These are phyloP conservation scores for Neurospora pannonica DNA, from an alignment of 495 filamentous ascomycete species.

Conservation along the genomic window DNA sequence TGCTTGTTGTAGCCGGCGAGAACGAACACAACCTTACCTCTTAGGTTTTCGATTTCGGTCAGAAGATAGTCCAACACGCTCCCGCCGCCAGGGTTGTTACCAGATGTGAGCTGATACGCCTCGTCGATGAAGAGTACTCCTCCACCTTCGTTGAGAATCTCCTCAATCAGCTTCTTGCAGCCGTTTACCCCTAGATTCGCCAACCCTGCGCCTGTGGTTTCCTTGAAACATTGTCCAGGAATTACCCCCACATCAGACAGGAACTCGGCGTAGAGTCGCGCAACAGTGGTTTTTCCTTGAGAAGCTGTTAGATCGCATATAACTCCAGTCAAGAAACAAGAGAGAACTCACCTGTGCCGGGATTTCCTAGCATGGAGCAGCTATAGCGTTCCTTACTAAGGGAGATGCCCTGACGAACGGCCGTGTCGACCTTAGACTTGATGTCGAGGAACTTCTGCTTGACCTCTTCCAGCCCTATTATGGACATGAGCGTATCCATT, in stretches of 20 bases:
- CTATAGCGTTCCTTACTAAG: conserved; percentile 53
- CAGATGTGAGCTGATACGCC: conserved; percentile 63
- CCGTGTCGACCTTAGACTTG: conserved; percentile 57
- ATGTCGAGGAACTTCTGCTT: conserved; percentile 56
- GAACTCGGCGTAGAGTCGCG: conserved; percentile 65
- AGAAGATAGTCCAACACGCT: conserved; percentile 67
- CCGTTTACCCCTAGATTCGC: conserved; percentile 51
- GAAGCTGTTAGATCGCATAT: neutral
- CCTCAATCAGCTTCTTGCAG: conserved; percentile 50
- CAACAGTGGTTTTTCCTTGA: conserved; percentile 73
- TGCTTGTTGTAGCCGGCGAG: conserved; percentile 67
- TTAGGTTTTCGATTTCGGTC: conserved; percentile 64
- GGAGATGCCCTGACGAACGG: conserved; percentile 45
- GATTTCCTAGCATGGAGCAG: conserved; percentile 63
- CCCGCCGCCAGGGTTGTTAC: conserved; percentile 39
- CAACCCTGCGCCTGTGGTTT: conserved; percentile 62
- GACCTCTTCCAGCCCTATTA: conserved; percentile 65
- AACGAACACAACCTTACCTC: conserved; percentile 67
- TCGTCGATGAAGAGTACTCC: conserved; percentile 72
- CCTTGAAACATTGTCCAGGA: conserved; percentile 44
- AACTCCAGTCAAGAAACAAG: neutral
- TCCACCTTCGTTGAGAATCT: conserved; percentile 46
- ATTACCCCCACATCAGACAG: conserved; percentile 52
- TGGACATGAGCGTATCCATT: conserved; percentile 57
- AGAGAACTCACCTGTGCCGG: conserved; percentile 55